phyloP scores from a whole-genome alignment of 2,329 filamentous ascomycete genomes.

The Trichophaea hybrida region DNA sequence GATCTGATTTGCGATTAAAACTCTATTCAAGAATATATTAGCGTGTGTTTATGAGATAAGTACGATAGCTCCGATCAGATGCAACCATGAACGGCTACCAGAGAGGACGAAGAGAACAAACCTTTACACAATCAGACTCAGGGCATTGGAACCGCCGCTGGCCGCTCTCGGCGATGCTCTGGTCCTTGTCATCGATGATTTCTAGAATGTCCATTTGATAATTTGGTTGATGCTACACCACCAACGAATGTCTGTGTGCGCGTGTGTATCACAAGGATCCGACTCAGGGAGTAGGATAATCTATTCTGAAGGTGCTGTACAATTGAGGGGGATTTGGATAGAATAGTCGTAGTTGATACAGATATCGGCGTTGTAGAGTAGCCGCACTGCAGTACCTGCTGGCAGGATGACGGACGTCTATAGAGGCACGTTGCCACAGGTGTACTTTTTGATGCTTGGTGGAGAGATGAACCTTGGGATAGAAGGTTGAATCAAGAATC shows the following conservation, averaged over 20 bases:
- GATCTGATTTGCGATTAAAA: constrained; percentile 58
- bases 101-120: constrained; percentile 13
- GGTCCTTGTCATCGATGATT: constrained; percentile 27
- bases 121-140: constrained; percentile 27
- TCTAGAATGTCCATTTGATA: constrained; percentile 27
- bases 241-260: no score
- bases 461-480: neutral
- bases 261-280: no score
- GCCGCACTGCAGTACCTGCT: no score
- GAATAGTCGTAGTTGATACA: no score
- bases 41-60: constrained; percentile 4
- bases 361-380: no score
- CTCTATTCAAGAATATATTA: constrained; percentile 35
- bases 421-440: neutral
- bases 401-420: no score
- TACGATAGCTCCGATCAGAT: neutral
- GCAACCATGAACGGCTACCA: constrained; percentile 3
- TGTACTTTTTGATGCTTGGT: neutral
- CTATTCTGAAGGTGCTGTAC: no score
- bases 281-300: no score
- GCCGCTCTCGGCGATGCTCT: constrained; percentile 22
- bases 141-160: constrained; percentile 27
- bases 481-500: neutral
- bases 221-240: constrained; percentile 4
- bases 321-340: no score